A percentile compares a stretch with the other conserved stretches of the same genome.
phyloP scores from a whole-genome alignment of 805 yeast species.

The Tetrapisispora phaffii region DNA sequence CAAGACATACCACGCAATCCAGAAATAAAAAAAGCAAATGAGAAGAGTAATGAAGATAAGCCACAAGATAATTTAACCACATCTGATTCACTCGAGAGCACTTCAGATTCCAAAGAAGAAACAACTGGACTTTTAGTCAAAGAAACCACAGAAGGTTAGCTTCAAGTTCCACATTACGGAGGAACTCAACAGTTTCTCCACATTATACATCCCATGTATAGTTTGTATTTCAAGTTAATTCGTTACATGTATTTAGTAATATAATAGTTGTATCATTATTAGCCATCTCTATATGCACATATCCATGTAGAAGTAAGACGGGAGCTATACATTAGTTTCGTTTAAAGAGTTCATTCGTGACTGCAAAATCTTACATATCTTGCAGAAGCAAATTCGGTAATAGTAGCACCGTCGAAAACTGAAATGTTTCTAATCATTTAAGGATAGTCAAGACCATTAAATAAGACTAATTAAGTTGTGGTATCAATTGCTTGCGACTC shows the following conservation, averaged over 20 bases:
- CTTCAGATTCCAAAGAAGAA: background rate
- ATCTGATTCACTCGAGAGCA: background rate
- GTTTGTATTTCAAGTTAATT: background rate
- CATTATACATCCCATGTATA: background rate
- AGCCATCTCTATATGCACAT: too few species aligned
- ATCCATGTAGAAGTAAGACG: too few species aligned
- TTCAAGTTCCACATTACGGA: background rate
- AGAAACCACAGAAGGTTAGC: constrained; percentile 4
- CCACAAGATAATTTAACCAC: background rate
- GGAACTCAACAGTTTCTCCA: background rate
- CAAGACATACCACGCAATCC: too few species aligned
- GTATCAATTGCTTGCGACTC: too few species aligned
- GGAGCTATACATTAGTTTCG: too few species aligned
- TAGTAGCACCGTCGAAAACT: too few species aligned
- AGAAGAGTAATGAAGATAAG: background rate
- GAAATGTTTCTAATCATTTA: too few species aligned
- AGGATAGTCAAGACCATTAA: too few species aligned
- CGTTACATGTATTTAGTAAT: background rate
- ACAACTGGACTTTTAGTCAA: background rate
- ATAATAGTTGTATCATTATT: background rate
- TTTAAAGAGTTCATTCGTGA: too few species aligned
- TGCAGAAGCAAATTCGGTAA: too few species aligned
- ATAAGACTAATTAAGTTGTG: too few species aligned
- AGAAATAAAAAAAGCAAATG: background rate
- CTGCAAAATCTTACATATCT: too few species aligned